Percentiles rank a stretch among this genome's conserved stretches.
Conservation (phyloP, 192 early-diverging fungal species). For the Gamsiella multidivaricata region DNA sequence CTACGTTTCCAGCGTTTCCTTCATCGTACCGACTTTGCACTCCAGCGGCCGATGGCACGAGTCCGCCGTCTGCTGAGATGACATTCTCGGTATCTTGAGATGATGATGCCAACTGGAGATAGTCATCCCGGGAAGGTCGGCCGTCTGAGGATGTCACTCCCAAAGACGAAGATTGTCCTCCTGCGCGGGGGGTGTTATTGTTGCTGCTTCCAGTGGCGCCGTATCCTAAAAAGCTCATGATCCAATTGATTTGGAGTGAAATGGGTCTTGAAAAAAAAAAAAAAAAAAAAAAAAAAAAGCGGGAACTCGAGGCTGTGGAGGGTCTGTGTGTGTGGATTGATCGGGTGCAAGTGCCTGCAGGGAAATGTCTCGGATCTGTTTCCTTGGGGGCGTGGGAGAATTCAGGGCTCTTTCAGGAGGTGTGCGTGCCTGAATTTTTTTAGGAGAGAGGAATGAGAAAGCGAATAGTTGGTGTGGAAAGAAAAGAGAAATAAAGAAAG, state of each 20-base stretch:
- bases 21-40: constrained; percentile 31
- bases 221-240: constrained; percentile 40
- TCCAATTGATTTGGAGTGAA: background rate
- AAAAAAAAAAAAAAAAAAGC: background rate
- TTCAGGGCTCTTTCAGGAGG: too few species aligned
- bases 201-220: constrained; percentile 23
- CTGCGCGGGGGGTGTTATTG: background rate
- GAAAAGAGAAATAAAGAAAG: too few species aligned
- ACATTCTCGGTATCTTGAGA: background rate
- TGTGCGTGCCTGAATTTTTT: too few species aligned
- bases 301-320: background rate
- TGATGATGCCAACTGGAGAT: background rate
- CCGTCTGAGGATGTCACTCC: background rate
- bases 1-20: too few species aligned
- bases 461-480: too few species aligned
- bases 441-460: too few species aligned
- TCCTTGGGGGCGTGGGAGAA: too few species aligned
- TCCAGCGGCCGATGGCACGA: background rate
- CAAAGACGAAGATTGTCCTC: too few species aligned
- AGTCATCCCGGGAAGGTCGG: background rate
- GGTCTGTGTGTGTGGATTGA: background rate
- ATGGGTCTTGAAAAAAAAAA: background rate
- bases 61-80: background rate
- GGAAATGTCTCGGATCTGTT: background rate
- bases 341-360: too few species aligned